phyloP scores from a whole-genome alignment of 2,329 filamentous ascomycete species.

The Pseudopithomyces chartarum region DNA sequence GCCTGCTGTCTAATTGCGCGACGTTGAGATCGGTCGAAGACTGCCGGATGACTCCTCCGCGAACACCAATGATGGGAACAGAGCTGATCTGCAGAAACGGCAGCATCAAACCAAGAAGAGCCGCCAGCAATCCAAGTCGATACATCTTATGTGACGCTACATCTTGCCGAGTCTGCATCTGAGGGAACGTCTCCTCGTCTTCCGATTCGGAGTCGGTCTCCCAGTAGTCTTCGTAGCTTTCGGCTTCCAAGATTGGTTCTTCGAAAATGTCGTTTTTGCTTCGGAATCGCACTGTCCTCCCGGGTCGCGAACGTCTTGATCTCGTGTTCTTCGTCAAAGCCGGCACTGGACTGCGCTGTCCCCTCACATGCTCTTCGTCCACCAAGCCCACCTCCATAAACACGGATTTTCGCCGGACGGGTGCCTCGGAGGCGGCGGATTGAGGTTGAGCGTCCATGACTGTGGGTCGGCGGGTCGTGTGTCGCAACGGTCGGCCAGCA shows the following conservation, averaged over 20 bases:
- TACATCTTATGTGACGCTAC: conserved; percentile 30
- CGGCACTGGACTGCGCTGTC: conserved; percentile 37
- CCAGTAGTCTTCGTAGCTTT: conserved; percentile 28
- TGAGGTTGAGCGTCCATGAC: conserved; percentile 35
- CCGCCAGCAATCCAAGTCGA: conserved; percentile 32
- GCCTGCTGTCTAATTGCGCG: conserved; percentile 29
- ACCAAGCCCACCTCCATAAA: conserved; percentile 45
- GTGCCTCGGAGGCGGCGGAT: conserved; percentile 11
- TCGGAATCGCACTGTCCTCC: conserved; percentile 38
- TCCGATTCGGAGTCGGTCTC: conserved; percentile 36
- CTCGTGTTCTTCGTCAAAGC: conserved; percentile 21
- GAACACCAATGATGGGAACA: conserved; percentile 30
- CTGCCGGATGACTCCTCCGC: conserved; percentile 30
- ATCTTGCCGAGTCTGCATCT: conserved; percentile 11
- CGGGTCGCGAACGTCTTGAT: conserved; percentile 29
- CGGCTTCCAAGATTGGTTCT: conserved; percentile 11
- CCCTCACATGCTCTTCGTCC: conserved; percentile 35
- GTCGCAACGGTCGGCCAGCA: conserved; percentile 4
- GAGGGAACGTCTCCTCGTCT: conserved; percentile 9
- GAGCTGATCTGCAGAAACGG: conserved; percentile 38
- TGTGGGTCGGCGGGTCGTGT: conserved; percentile 11
- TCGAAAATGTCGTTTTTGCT: conserved; percentile 36
- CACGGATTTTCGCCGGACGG: conserved; percentile 37
- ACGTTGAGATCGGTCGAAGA: conserved; percentile 21
- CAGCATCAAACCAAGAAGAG: conserved; percentile 40